Evolutionary conservation across 495 filamentous ascomycete genomes (phyloP).

Genomic region (Daldinia caldariorum): DNA sequence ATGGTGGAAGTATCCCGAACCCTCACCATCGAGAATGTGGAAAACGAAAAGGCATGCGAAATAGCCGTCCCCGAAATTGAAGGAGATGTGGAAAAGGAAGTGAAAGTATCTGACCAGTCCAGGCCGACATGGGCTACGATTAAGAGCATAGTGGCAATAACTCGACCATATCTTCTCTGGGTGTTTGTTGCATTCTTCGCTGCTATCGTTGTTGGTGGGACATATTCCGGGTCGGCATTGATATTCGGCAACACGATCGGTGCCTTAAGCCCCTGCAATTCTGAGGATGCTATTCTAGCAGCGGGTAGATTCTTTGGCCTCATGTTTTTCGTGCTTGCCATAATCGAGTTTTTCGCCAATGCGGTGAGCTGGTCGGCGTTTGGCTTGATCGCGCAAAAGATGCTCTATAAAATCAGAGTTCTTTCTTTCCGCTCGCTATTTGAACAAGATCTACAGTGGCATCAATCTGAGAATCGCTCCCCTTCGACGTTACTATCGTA

Average conservation of each 20-base stretch:
- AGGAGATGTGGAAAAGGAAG: conserved; percentile 19
- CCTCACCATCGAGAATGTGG: conserved; percentile 16
- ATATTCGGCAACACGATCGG: conserved; percentile 63
- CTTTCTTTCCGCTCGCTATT: conserved; percentile 60
- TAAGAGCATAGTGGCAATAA: conserved; percentile 38
- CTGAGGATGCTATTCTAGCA: conserved; percentile 48
- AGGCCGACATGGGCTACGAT: conserved; percentile 43
- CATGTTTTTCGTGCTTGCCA: conserved; percentile 64
- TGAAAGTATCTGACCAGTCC: conserved; percentile 8
- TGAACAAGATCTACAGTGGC: conserved; percentile 61
- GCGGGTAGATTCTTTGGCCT: conserved; percentile 61
- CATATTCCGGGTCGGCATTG: conserved; percentile 58
- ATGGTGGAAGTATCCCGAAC: conserved; percentile 53
- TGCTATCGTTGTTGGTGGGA: conserved; percentile 55
- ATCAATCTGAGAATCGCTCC: conserved; percentile 57
- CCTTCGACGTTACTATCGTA: conserved; percentile 62
- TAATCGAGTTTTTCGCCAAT: conserved; percentile 59
- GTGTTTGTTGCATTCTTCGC: conserved; percentile 46
- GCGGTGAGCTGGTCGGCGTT: conserved; percentile 57
- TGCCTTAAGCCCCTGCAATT: conserved; percentile 46
- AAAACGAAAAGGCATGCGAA: conserved; percentile 21
- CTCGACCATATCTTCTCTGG: conserved; percentile 44
- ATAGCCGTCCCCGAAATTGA: conserved; percentile 3
- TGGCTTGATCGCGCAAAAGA: conserved; percentile 59
- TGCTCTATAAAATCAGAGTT: conserved; percentile 55